Base-by-base conservation (phyloP, 176 grass and related monocot species). In the Zea luxurians region DNA sequence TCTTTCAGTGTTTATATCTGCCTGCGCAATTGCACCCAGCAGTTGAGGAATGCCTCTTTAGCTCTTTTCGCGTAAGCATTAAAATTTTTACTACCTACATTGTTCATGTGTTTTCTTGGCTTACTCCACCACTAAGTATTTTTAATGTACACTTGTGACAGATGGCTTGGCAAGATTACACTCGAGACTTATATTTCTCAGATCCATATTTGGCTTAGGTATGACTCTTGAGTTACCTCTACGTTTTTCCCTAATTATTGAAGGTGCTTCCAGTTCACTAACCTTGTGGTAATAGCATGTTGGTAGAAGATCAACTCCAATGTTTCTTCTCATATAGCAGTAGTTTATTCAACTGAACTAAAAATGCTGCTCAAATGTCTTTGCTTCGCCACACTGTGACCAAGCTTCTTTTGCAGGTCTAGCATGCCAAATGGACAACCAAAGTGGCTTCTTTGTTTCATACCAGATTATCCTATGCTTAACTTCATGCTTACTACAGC, bases 121-220 rank as follows among this genome's bases (percentile, higher is more conserved):
- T 34, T 80, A 37, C 18, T 44, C 1, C 36, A 43, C 71, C 9
- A 4, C 67, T 81, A 35, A 81, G 5, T 21, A 37, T n/a, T 27
- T 27, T 27, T 57, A 62, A 69, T 68, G 74, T 67, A 18, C 71
- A 48, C 74, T 73, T 83, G 61, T 72, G 20, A 79, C 81, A 98
- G 96, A 43, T 99, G 96, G 96, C 89, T 99, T 85, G 96, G 96
- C 64, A 95, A 99, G 85, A 83, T 99, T 62, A 99, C 96, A 11
- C 68, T 99, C 64, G 96, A 99, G 81, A 99, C 96, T 0, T 99
- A 99, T 53, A 95, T 99, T 79, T 94, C 96, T 61, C 96, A 95
- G 80, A 95, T 99, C 8, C 96, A 99, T 61, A 93, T 99, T 66
- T 99, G 96, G 96, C 92, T 95, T 20, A 95, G 96, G 96, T 99